Evolutionary conservation across 306 rosid genomes (phyloP), one percentile per base, ranked within the genome.

Genomic region (Medicago truncatula): DNA sequence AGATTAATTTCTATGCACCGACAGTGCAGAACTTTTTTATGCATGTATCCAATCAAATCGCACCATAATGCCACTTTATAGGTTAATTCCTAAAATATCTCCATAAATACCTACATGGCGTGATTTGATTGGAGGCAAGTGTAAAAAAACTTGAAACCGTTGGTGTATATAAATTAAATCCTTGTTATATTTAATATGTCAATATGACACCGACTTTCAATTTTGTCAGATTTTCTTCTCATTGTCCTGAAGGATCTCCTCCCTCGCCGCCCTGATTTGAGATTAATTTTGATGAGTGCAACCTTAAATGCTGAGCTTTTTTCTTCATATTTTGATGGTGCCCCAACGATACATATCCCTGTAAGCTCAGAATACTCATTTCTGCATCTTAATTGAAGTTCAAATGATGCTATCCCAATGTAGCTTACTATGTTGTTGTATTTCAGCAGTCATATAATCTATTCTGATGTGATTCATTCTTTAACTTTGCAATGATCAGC

Each of bases 171-270:
- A 23, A 23, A 23, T 23, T 23, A 23, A 23, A 23, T 23, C 2
- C 28, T 23, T 23, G 28, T 23, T 23, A 23, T 74, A 67, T 43
- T 23, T 34, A 57, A 20, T 56, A 39, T 65, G 63, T 65, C 20
- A 71, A 14, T 40, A 34, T 43, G 50, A 58, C 50, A 15, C 14
- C 76, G 40, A 7, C 36, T 70, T 76, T 66, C 68, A 23, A 70
- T 54, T 87, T 77, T 87, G 77, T 85, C 91, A 92, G 99, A 96
- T 92, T 96, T 96, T 89, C 96, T 96, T 81, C 98, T 96, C 16
- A 91, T 96, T 84, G 98, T 96, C 67, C 89, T 96, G 58, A 96
- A 92, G 84, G 99, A 96, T 76, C 98, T 96, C 74, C 98, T 96
- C 70, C 91, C 96, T 58, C 89, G 81, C 54, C 93, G 96, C 13